Base-by-base conservation (phyloP, 306 rosid genomes). In the Begonia loranthoides region DNA sequence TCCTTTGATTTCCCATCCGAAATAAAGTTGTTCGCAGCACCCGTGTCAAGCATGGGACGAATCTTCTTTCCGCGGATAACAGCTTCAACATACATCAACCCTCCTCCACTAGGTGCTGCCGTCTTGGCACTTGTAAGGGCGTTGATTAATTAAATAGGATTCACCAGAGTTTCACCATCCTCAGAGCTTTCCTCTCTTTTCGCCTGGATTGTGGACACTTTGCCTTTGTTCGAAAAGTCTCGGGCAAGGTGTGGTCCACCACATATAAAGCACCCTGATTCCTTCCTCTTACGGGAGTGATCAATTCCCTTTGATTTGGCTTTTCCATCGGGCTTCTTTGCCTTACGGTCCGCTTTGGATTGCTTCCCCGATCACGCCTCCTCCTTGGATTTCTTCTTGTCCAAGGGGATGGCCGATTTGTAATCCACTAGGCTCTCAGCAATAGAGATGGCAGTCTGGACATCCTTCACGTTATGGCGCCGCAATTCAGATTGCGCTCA, bases 271-370 rank as follows among this genome's bases (percentile, higher is more conserved):
- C 55, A 36, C 2, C 34, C 49, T 10, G 43, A 5, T 0, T 0
- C 8, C 0, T 0, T 0, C 2, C 9, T 21, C 0, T 14, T 2
- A 7, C 13, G 3, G 17, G 12, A 0, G 0, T 10, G 8, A 13
- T n/a, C 13, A 0, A 1, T 17, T 5, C 16, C 7, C 2, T 16
- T 16, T 14, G 2, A 10, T 15, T 49, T 10, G 13, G 17, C 6
- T 2, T 4, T 7, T 12, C 1, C 17, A 10, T 11, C 2, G 9
- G 9, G 7, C 7, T 34, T 12, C 38, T 15, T 12, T 16, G 46
- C 8, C 34, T 41, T 4, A 28, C 15, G 9, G 9, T 14, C n/a
- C 9, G 0, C 7, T 2, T 22, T 10, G n/a, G n/a, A 3, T n/a
- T 28, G 54, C 1, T 5, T 45, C 14, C 49, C 14, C 13, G 3